A percentile compares a stretch with the other conserved stretches of the same genome.
phyloP scores from a whole-genome alignment of 495 filamentous ascomycete species.

The Penicillium odoratum region DNA sequence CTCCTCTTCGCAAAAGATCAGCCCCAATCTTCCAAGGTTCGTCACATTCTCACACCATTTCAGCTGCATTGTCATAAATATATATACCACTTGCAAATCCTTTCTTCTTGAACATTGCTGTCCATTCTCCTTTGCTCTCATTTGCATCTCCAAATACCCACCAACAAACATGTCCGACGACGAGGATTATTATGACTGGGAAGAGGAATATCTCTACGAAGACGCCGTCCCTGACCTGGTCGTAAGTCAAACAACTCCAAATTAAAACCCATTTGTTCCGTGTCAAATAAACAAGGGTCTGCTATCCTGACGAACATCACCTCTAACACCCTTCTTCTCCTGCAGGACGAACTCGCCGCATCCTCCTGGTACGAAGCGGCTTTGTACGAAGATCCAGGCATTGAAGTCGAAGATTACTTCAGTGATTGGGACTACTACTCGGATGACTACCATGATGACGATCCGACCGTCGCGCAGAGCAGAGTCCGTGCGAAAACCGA shows the following conservation, averaged over 20 bases:
- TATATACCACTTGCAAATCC: too few relatives aligned
- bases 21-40: constrained; percentile 15
- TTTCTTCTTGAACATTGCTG: too few relatives aligned
- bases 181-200: constrained; percentile 50
- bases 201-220: constrained; percentile 45
- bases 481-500: constrained; percentile 6
- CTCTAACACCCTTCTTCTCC: constrained; percentile 3
- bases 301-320: neutral
- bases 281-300: too few relatives aligned
- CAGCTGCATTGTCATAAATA: too few relatives aligned
- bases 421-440: constrained; percentile 53
- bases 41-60: too few relatives aligned
- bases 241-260: constrained; percentile 28
- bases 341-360: constrained; percentile 51
- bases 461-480: constrained; percentile 32
- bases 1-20: constrained; percentile 23
- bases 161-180: constrained; percentile 46
- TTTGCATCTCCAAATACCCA: neutral
- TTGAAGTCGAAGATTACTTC: constrained; percentile 44
- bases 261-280: too few relatives aligned
- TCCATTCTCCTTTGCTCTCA: neutral
- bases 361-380: constrained; percentile 44
- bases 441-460: constrained; percentile 53
- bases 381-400: constrained; percentile 41
- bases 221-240: constrained; percentile 43